Percentiles rank a stretch among this genome's conserved stretches.
phyloP scores from a whole-genome alignment of 192 early-diverging fungal genomes.

The Phycomyces nitens region DNA sequence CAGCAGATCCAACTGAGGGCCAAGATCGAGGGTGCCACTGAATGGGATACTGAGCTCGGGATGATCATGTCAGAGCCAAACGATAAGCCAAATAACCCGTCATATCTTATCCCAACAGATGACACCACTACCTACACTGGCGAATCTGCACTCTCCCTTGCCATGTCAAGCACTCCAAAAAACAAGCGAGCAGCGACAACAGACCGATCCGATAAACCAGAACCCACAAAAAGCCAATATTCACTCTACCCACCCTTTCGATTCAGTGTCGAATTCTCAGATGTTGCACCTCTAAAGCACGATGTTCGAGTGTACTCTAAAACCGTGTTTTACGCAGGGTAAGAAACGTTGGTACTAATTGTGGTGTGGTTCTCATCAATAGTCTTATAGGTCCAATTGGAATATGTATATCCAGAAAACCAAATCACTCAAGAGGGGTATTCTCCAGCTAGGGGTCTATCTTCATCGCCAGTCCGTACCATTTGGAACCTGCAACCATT shows the following conservation, averaged over 20 bases:
- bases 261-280: slow-evolving; percentile 47
- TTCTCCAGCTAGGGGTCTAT: slow-evolving; percentile 45
- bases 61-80: slow-evolving; percentile 14
- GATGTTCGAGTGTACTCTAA: slow-evolving; percentile 40
- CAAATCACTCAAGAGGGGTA: slow-evolving; percentile 35
- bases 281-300: slow-evolving; percentile 36
- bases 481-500: background rate
- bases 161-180: background rate
- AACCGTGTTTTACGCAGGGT: slow-evolving; percentile 54
- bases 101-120: slow-evolving; percentile 29
- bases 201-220: background rate
- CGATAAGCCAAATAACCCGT: background rate
- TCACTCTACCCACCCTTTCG: slow-evolving; percentile 49
- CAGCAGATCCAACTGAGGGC: slow-evolving; percentile 46
- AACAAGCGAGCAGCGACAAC: background rate
- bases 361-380: background rate
- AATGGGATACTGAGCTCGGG: slow-evolving; percentile 28
- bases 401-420: slow-evolving; percentile 56
- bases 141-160: slow-evolving; percentile 23
- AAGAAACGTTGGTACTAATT: slow-evolving; percentile 5
- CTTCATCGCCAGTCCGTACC: slow-evolving; percentile 47
- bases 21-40: slow-evolving; percentile 37
- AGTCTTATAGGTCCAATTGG: slow-evolving; percentile 47
- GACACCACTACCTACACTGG: slow-evolving; percentile 33
- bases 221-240: slow-evolving; percentile 1